A percentile compares a stretch with the other conserved stretches of the same genome.
Evolutionary conservation across 495 filamentous ascomycete species (phyloP).

Genomic region (Penicillium silybi): DNA sequence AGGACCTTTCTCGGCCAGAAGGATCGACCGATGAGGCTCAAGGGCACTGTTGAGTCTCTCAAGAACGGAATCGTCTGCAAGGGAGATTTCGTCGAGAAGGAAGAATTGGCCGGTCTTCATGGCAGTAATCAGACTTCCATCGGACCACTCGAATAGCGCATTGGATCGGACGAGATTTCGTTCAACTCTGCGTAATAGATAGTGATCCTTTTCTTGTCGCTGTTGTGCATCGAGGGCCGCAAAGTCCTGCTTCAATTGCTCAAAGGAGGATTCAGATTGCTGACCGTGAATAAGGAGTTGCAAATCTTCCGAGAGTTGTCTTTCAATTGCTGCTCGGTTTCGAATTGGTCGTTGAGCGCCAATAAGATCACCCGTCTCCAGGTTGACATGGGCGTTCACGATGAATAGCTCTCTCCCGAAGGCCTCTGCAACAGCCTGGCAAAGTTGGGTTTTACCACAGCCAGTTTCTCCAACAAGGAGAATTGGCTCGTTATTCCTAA

Average conservation of each 20-base stretch:
- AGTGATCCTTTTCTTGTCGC: conserved; percentile 40
- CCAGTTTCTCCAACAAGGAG: conserved; percentile 94
- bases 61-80: conserved; percentile 95
- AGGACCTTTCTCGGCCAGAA: conserved; percentile 90
- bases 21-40: conserved; percentile 77
- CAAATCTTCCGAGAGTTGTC: conserved; percentile 62
- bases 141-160: conserved; percentile 92
- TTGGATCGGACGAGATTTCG: conserved; percentile 59
- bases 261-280: conserved; percentile 30
- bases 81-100: conserved; percentile 93
- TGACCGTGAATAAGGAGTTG: conserved; percentile 35
- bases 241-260: conserved; percentile 49
- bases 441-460: conserved; percentile 95
- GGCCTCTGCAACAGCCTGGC: conserved; percentile 83
- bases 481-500: conserved; percentile 90
- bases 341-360: conserved; percentile 90
- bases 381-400: conserved; percentile 96
- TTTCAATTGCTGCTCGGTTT: conserved; percentile 69
- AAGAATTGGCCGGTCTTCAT: conserved; percentile 91
- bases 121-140: conserved; percentile 89
- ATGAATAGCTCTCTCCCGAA: conserved; percentile 72
- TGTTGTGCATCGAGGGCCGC: conserved; percentile 27
- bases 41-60: conserved; percentile 98
- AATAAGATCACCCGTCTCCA: conserved; percentile 95
- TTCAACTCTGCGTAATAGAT: conserved; percentile 54